Evolutionary conservation across 192 early-diverging fungal genomes (phyloP), one percentile per base, ranked within the genome.

Genomic region (Coemansia sp.): DNA sequence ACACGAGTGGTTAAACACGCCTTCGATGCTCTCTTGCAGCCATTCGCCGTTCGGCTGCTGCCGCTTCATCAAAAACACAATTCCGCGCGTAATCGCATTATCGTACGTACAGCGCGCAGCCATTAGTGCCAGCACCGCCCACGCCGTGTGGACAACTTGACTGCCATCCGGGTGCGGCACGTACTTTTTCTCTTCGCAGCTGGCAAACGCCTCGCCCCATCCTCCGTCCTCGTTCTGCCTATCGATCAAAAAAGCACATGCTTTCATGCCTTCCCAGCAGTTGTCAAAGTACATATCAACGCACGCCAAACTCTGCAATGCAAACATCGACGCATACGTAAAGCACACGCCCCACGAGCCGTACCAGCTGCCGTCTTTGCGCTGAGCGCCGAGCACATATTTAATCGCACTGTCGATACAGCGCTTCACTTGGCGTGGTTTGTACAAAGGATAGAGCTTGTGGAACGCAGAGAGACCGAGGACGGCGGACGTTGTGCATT

Each of bases 301-400:
- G 56, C 87, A 89, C 8, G 88, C 86, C 66, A 98, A 72, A 60
- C 85, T 86, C 70, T 96, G 89, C 23, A 96, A 61, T 1, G 91
- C 90, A 87, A 98, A 98, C 87, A 94, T 88, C 14, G 87, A 86
- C 31, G 93, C 95, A 67, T 98, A 98, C 12, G 94, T 97, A 63
- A 94, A 98, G 73, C 97, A 98, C 64, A 98, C 91, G 50, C 88
- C 97, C 97, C 97, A 98, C 28, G 87, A 85, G 4, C 97, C 97
- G 71, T 90, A 95, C 94, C 94, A 98, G 54, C 87, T 86, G 15
- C 97, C 97, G 70, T 97, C 93, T 18, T 61, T 58, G 17, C 84
- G 64, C 77, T 98, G 97, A 14, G 71, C 72, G 23, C 77, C 74
- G 5, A 87, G 56, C 56, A 98, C 90, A 63, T 87, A 98, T n/a